These are phyloP conservation scores for Paramarasmius palmivorus DNA, from an alignment of 1,284 basidiomycete genomes.

Conservation along the genomic window DNA sequence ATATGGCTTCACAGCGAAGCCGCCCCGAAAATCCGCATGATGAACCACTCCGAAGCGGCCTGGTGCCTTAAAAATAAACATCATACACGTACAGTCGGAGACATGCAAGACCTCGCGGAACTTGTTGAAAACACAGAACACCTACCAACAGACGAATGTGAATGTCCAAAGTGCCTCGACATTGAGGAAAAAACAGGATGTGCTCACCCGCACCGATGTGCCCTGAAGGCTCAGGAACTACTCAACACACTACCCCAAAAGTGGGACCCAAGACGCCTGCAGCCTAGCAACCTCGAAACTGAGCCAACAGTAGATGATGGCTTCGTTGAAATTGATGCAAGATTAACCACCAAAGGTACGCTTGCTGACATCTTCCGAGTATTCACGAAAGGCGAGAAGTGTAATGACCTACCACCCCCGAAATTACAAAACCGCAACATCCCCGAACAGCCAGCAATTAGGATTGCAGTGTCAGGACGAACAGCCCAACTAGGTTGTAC, in stretches of 20 bases:
- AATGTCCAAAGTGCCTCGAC: not conserved
- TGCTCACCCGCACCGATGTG: constrained; percentile 10
- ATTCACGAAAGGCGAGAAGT: constrained; percentile 6
- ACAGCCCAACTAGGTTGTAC: no score
- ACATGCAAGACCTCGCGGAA: constrained; percentile 6
- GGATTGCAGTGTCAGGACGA: not conserved
- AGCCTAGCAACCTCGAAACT: constrained; percentile 11
- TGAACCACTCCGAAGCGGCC: constrained; percentile 6
- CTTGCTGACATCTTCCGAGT: constrained; percentile 13
- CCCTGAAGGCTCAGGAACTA: constrained; percentile 5
- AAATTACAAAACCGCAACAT: not conserved
- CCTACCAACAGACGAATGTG: not conserved
- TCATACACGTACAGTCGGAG: constrained; percentile 11
- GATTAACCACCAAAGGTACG: not conserved
- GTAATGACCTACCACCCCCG: not conserved
- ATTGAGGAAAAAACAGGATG: not conserved
- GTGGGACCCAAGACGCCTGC: constrained; percentile 13
- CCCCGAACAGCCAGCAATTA: not conserved
- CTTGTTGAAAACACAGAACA: not conserved
- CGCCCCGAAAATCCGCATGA: not conserved
- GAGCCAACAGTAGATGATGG: not conserved
- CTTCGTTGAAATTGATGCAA: constrained; percentile 8
- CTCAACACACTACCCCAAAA: constrained; percentile 10
- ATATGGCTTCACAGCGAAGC: constrained; percentile 27
- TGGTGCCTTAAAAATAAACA: constrained; percentile 16